Evolutionary conservation across 257 asterid genomes (phyloP), one percentile per base, ranked within the genome.

Genomic region (Gentiana dahurica): DNA sequence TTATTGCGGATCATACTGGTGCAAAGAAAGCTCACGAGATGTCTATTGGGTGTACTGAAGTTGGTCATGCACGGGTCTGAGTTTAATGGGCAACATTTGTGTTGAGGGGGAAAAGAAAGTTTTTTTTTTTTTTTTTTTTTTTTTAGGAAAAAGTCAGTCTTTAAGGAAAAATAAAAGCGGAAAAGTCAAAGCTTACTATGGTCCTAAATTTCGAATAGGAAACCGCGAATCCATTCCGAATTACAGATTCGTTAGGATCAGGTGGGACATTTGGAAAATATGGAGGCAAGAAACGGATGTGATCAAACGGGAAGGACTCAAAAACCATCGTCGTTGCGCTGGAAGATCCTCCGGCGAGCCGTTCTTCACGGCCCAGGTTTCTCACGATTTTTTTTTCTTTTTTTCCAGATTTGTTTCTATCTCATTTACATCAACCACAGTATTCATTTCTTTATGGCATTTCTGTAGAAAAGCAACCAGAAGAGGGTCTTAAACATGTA

Each of bases 311-410:
- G 24, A 34, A 36, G 71, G 56, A 55, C 63, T 37, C 71, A 81
- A 49, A 49, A 43, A 39, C 66, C 81, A 12, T 75, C 95, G 34
- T 70, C 92, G 44, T 71, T 83, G 65, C 79, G 95, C 35, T 89
- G 97, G 97, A 67, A 72, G 63, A 83, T 89, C 86, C 86, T 86
- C 66, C 87, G 95, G 49, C 89, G 81, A 34, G 89, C 92, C 54
- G 79, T 89, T 67, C 79, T 66, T 61, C 77, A 75, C 66, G 73
- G 75, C 34, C 66, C 57, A 41, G 46, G 46, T 44, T 58, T 80
- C 13, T 68, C 81, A 38, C 12, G 47, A 53, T 51, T 75, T 56
- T 87, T 91, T 81, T 51, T 75, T 56, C 89, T 91, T 81, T 38
- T 49, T 8, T 9, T 46, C 35, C 10, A 46, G 8, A 41, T 36